These are phyloP conservation scores for Fusarium sp. DNA, from an alignment of 2,329 filamentous ascomycete genomes.

Conservation along the genomic window DNA sequence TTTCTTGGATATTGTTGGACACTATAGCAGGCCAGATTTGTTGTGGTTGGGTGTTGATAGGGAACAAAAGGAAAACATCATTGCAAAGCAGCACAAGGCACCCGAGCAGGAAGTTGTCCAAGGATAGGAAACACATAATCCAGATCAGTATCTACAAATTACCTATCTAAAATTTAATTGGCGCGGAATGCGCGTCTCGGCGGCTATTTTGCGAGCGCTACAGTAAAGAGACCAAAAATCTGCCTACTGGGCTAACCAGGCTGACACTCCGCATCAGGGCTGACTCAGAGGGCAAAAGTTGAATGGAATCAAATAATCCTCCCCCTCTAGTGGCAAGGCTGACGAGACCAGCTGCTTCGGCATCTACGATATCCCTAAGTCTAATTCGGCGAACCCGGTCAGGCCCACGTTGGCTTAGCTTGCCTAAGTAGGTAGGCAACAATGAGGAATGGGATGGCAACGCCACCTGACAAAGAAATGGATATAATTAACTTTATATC, in stretches of 20 bases:
- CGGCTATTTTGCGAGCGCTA: not conserved
- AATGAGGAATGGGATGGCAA: not conserved
- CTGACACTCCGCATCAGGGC: not conserved
- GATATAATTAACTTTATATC: not conserved
- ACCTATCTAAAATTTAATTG: not conserved
- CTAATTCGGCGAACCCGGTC: not conserved
- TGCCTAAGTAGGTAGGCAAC: not conserved
- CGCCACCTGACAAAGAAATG: not conserved
- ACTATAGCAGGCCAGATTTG: constrained; percentile 51
- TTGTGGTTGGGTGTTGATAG: constrained; percentile 48
- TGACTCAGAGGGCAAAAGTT: not conserved
- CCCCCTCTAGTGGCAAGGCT: not conserved
- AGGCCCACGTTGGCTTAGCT: not conserved
- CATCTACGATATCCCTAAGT: not conserved
- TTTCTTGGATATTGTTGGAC: constrained; percentile 51
- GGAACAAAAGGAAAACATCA: constrained; percentile 27
- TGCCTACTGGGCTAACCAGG: not conserved
- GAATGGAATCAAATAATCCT: not conserved
- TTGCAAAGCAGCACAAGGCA: constrained; percentile 18
- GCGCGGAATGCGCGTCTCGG: not conserved
- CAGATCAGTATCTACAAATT: not conserved
- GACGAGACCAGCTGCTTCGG: not conserved
- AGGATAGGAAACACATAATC: not conserved
- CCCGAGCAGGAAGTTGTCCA: not conserved
- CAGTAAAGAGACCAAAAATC: not conserved